A percentile compares a stretch with the other conserved stretches of the same genome.
These are phyloP conservation scores for Gonapodya sp. DNA, from an alignment of 192 early-diverging fungal species.

Conservation along the genomic window DNA sequence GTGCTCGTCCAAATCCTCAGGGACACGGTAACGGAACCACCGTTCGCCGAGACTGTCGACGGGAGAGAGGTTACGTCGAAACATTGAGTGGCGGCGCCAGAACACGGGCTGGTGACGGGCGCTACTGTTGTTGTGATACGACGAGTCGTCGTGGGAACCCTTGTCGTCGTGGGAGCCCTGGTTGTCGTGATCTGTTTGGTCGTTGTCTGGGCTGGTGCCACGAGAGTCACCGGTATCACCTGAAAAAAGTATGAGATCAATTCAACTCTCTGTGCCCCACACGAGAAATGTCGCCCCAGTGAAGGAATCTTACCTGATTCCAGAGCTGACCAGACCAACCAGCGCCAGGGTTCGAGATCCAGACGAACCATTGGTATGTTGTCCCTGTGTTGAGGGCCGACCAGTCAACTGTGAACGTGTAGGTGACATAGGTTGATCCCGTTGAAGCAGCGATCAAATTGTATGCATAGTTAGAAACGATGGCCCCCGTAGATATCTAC, in stretches of 20 bases:
- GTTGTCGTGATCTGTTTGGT: too few species aligned
- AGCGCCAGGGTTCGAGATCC: neutral
- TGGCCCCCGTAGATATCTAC: too few species aligned
- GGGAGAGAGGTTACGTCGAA: neutral
- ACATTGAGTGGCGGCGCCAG: neutral
- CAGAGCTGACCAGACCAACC: neutral
- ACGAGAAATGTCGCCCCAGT: too few species aligned
- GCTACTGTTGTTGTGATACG: neutral
- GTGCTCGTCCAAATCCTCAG: neutral
- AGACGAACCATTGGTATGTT: neutral
- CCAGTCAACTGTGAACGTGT: neutral
- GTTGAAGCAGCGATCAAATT: neutral
- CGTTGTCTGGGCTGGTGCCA: too few species aligned
- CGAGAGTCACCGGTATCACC: neutral
- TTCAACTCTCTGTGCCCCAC: too few species aligned
- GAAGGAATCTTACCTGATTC: neutral
- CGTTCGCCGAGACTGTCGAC: neutral
- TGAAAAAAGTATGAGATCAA: too few species aligned
- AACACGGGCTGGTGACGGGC: neutral
- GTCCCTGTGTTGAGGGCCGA: neutral
- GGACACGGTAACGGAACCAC: neutral
- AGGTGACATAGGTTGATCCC: neutral
- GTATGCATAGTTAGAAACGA: neutral
- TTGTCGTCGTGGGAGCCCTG: neutral
- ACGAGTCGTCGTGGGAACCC: neutral